Conservation (phyloP, 805 yeast genomes). For the Ogataea allantospora region DNA sequence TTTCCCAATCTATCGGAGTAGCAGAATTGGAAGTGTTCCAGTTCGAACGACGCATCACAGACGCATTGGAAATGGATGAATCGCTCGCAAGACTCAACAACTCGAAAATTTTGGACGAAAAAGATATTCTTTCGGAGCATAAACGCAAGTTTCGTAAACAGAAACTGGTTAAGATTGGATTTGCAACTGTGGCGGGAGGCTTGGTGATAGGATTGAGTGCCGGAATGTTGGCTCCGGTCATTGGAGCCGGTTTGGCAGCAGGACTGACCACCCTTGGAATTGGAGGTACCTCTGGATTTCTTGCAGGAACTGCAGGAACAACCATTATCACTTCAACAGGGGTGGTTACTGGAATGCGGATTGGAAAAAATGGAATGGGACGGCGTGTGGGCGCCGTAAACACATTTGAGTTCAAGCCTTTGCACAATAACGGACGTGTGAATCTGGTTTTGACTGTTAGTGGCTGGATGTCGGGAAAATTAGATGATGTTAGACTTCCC, state of each 20-base stretch:
- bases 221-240: constrained; percentile 94
- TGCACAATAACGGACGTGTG: constrained; percentile 86
- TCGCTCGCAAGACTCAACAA: constrained; percentile 31
- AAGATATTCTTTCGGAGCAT: constrained; percentile 64
- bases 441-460: constrained; percentile 85
- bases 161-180: constrained; percentile 82
- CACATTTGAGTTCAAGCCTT: constrained; percentile 90
- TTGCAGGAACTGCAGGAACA: constrained; percentile 97
- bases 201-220: constrained; percentile 92
- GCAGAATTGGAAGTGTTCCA: constrained; percentile 70
- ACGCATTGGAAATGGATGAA: constrained; percentile 80
- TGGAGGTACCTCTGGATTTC: constrained; percentile 85
- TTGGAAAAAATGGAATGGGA: constrained; percentile 83
- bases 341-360: constrained; percentile 84
- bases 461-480: constrained; percentile 96
- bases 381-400: constrained; percentile 87
- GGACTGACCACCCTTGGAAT: constrained; percentile 95
- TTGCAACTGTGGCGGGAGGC: constrained; percentile 96
- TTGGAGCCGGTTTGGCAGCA: constrained; percentile 98
- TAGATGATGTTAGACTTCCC: constrained; percentile 95
- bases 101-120: constrained; percentile 68
- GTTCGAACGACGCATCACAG: constrained; percentile 88
- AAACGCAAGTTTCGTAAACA: constrained; percentile 62
- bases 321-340: constrained; percentile 91
- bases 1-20: constrained; percentile 63